phyloP scores from a whole-genome alignment of 768 basidiomycete species.

The Phanerochaete carnosa region DNA sequence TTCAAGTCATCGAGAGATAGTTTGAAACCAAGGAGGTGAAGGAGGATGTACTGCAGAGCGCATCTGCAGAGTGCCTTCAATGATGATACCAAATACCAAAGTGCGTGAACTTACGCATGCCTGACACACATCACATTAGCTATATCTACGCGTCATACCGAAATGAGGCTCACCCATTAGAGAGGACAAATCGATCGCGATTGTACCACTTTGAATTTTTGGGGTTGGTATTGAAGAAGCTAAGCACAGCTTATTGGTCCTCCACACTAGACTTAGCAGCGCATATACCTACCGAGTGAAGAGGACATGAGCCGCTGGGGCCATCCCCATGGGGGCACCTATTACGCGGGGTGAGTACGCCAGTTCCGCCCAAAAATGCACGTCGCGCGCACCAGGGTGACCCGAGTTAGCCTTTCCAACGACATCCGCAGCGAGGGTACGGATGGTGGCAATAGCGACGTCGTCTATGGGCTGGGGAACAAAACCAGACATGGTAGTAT shows the following conservation, averaged over 20 bases:
- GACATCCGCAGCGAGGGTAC: slow-evolving; percentile 71
- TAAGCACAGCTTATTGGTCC: slow-evolving; percentile 27
- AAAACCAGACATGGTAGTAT: slow-evolving; percentile 37
- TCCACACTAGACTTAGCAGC: slow-evolving; percentile 6
- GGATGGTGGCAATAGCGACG: slow-evolving; percentile 66
- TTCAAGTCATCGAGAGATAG: slow-evolving; percentile 91
- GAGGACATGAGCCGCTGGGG: slow-evolving; percentile 76
- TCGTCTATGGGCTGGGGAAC: slow-evolving; percentile 42
- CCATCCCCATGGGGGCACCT: slow-evolving; percentile 96
- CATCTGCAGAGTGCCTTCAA: slow-evolving; percentile 50
- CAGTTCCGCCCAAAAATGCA: background rate
- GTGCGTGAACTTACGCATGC: slow-evolving; percentile 62
- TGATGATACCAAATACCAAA: background rate
- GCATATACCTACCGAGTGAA: slow-evolving; percentile 61
- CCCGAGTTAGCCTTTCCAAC: slow-evolving; percentile 91
- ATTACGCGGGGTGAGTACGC: slow-evolving; percentile 13
- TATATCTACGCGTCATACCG: background rate
- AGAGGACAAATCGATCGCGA: slow-evolving; percentile 95
- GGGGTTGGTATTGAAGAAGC: slow-evolving; percentile 87
- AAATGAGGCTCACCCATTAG: slow-evolving; percentile 72
- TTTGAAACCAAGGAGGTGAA: slow-evolving; percentile 92
- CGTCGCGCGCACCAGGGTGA: slow-evolving; percentile 62
- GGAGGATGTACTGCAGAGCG: slow-evolving; percentile 88
- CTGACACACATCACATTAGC: slow-evolving; percentile 32
- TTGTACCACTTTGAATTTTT: slow-evolving; percentile 92